These are phyloP conservation scores for Myxozyma neotropica DNA, from an alignment of 805 yeast genomes.

Conservation along the genomic window DNA sequence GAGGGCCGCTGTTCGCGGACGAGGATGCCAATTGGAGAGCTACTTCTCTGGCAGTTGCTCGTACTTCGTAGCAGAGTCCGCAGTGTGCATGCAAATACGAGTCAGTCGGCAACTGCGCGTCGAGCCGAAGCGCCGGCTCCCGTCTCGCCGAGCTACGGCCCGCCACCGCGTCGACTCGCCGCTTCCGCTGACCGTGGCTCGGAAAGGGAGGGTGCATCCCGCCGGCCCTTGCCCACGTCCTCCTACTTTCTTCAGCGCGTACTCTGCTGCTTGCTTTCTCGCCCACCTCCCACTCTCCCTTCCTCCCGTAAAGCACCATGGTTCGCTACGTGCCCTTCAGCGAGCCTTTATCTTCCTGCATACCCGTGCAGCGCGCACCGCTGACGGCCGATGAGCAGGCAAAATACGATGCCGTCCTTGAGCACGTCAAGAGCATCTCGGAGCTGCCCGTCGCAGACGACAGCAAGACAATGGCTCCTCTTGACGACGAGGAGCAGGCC, in stretches of 20 bases:
- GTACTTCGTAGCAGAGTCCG: too few species aligned
- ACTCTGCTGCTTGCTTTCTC: background rate
- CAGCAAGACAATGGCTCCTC: constrained; percentile 40
- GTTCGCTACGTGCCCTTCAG: constrained; percentile 54
- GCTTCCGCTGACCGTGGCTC: too few species aligned
- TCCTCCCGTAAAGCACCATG: constrained; percentile 3
- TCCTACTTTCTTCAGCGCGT: background rate
- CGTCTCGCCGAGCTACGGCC: background rate
- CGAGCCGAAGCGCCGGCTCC: too few species aligned
- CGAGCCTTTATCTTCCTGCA: constrained; percentile 53
- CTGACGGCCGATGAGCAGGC: constrained; percentile 58
- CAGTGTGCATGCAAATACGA: too few species aligned
- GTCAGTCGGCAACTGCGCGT: too few species aligned
- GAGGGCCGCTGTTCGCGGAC: too few species aligned
- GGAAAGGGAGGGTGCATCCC: too few species aligned
- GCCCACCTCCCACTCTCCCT: background rate
- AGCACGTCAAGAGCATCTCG: constrained; percentile 59
- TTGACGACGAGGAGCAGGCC: constrained; percentile 65
- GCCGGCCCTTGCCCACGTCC: constrained; percentile 10
- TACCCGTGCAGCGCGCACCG: constrained; percentile 52
- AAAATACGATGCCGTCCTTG: constrained; percentile 64
- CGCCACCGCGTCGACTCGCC: background rate
- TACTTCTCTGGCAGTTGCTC: too few species aligned
- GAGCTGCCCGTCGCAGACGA: constrained; percentile 50
- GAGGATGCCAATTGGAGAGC: too few species aligned